These are phyloP conservation scores for Cryphonectria carpinicola DNA, from an alignment of 2,329 filamentous ascomycete genomes.

Conservation along the genomic window DNA sequence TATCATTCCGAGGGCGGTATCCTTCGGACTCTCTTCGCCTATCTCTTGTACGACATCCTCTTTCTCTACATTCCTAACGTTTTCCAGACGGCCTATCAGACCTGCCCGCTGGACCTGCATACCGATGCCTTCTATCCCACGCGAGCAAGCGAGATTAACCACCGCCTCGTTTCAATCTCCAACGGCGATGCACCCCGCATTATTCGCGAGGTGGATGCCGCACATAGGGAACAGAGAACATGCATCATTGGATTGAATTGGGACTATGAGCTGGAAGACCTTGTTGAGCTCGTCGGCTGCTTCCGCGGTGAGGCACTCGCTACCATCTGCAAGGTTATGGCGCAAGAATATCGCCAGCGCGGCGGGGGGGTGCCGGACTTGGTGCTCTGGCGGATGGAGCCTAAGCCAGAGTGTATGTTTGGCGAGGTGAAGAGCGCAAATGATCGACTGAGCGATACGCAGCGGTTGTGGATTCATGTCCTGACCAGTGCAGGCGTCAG, in stretches of 20 bases:
- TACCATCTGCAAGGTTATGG: slow-evolving; percentile 88
- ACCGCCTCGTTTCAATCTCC: slow-evolving; percentile 80
- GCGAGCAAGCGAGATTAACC: slow-evolving; percentile 87
- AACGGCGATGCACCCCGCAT: slow-evolving; percentile 77
- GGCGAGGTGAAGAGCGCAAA: slow-evolving; percentile 82
- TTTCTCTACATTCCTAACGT: slow-evolving; percentile 95
- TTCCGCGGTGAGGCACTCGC: slow-evolving; percentile 82
- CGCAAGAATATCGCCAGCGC: slow-evolving; percentile 87
- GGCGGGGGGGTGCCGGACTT: slow-evolving; percentile 91
- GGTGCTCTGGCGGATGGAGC: slow-evolving; percentile 73
- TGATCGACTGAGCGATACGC: slow-evolving; percentile 93
- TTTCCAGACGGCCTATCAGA: slow-evolving; percentile 95
- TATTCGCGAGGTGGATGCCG: slow-evolving; percentile 68
- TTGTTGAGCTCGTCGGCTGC: slow-evolving; percentile 77
- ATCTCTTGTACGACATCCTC: slow-evolving; percentile 90
- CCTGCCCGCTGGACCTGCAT: slow-evolving; percentile 88
- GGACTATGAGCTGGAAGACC: slow-evolving; percentile 79
- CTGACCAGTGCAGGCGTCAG: slow-evolving; percentile 80
- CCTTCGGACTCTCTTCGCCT: slow-evolving; percentile 85
- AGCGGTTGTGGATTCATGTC: slow-evolving; percentile 96
- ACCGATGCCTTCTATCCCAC: slow-evolving; percentile 90
- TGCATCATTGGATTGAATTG: slow-evolving; percentile 93
- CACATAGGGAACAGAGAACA: slow-evolving; percentile 71
- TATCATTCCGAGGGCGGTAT: slow-evolving; percentile 94
- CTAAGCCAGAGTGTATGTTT: slow-evolving; percentile 68